Percentiles rank a stretch among this genome's conserved stretches.
Conservation (phyloP, 345 rosid species). For the Acer negundo region DNA sequence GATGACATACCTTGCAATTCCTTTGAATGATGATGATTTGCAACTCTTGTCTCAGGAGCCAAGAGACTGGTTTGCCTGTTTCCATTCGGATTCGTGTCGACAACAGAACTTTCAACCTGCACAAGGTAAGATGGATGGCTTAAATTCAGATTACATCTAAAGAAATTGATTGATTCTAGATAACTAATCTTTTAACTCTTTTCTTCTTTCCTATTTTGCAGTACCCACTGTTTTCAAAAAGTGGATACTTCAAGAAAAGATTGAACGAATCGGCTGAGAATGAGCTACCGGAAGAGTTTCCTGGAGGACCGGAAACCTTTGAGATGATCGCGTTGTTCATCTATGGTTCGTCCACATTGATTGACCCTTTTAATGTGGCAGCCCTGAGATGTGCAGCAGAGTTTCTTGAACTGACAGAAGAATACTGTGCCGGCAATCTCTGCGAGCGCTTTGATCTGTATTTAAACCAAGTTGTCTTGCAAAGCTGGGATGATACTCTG, state of each 20-base stretch:
- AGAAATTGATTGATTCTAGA: background rate
- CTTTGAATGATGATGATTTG: background rate
- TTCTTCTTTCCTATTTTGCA: slow-evolving; percentile 33
- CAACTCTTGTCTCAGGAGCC: slow-evolving; percentile 45
- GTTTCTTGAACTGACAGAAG: slow-evolving; percentile 77
- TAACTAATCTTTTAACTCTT: background rate
- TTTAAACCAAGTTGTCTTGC: slow-evolving; percentile 76
- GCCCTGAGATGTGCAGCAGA: slow-evolving; percentile 75
- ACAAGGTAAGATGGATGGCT: slow-evolving; percentile 45
- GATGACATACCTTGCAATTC: background rate
- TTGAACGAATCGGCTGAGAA: slow-evolving; percentile 45
- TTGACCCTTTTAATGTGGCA: slow-evolving; percentile 72
- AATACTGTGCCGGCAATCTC: slow-evolving; percentile 54
- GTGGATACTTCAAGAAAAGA: slow-evolving; percentile 69
- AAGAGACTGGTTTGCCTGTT: slow-evolving; percentile 66
- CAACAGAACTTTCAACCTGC: slow-evolving; percentile 52
- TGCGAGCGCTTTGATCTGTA: slow-evolving; percentile 72
- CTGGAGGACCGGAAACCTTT: slow-evolving; percentile 78
- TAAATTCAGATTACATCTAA: background rate
- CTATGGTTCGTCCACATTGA: slow-evolving; percentile 65
- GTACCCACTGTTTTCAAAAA: slow-evolving; percentile 60
- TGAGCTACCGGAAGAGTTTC: slow-evolving; percentile 61
- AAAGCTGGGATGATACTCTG: slow-evolving; percentile 76
- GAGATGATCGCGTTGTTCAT: slow-evolving; percentile 65
- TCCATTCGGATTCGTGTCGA: slow-evolving; percentile 48